Evolutionary conservation across 208 protist genomes (phyloP).

Genomic region (Angomonas desouzai): DNA sequence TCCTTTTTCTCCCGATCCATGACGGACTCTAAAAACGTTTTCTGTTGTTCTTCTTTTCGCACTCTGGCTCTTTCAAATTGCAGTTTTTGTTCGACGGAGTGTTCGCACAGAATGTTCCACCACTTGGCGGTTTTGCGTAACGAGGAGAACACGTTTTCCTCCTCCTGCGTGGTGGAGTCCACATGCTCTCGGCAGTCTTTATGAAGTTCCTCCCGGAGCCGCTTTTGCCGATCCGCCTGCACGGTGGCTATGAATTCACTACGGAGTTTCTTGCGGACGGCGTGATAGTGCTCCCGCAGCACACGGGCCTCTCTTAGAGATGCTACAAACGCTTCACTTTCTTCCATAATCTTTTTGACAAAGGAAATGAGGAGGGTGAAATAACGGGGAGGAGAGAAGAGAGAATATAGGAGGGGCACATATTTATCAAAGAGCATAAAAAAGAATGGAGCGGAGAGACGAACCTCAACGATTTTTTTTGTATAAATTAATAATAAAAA

Average conservation of each 20-base stretch:
- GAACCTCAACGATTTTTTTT: not conserved
- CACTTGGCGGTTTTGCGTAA: slow-evolving; percentile 50
- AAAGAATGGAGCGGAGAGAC: not conserved
- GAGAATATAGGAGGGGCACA: not conserved
- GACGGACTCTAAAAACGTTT: slow-evolving; percentile 39
- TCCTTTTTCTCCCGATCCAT: slow-evolving; percentile 42
- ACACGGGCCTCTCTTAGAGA: slow-evolving; percentile 23
- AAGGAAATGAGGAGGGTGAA: not conserved
- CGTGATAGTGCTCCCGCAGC: not conserved
- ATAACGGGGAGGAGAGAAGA: not conserved
- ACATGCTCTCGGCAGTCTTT: slow-evolving; percentile 24
- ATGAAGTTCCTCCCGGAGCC: slow-evolving; percentile 20
- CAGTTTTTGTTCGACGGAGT: slow-evolving; percentile 52
- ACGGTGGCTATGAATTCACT: slow-evolving; percentile 41
- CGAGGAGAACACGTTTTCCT: slow-evolving; percentile 48
- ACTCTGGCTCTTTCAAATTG: slow-evolving; percentile 39
- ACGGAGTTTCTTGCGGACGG: slow-evolving; percentile 18
- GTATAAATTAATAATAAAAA: not conserved
- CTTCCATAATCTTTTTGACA: slow-evolving; percentile 23
- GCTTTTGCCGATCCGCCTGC: slow-evolving; percentile 13
- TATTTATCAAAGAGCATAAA: not conserved
- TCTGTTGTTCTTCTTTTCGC: slow-evolving; percentile 30
- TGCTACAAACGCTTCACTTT: slow-evolving; percentile 29
- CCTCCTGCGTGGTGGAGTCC: slow-evolving; percentile 27
- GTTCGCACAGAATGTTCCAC: slow-evolving; percentile 72